Evolutionary conservation across 108 stramenopile species (phyloP), one percentile per base, ranked within the genome.

Genomic region (Licmophora abbreviata): DNA sequence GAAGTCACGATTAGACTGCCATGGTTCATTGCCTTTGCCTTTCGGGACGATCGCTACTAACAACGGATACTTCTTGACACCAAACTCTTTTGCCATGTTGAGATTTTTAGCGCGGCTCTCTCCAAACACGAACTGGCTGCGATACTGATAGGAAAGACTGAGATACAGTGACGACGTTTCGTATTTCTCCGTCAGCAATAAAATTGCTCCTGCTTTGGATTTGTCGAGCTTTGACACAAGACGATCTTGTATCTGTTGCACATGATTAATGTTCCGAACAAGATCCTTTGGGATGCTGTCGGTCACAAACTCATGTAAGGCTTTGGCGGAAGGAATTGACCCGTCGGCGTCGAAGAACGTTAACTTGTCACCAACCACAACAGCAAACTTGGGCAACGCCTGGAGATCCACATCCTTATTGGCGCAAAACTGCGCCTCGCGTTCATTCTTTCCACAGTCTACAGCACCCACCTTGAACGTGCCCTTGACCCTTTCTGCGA

Each of bases 151-250:
- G 2, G 83, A 72, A 38, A 89, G 33, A n/a, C 64, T 61, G 53
- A 56, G 76, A 48, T 79, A 82, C 24, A 81, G 52, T 30, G 81
- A 50, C 8, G 77, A 76, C 7, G 87, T 89, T 63, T 89, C 81
- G 49, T 82, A 89, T 37, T 89, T 89, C 65, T 85, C 83, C 0
- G 81, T 74, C 31, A 89, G 48, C 7, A 89, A 52, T 4, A 89
- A 42, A 21, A 85, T 60, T 3, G 65, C 69, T 12, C 66, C 47
- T 29, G 69, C 28, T 10, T 38, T 62, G 4, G 47, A 38, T 12
- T 47, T 56, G 0, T 49, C 26, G n/a, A 52, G 51, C 30, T 64
- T 44, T 8, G 48, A 29, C 33, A 84, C 25, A 8, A 89, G 47
- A 22, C 73, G 64, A 14, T 72, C 64, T 41, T 74, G 5, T 15